A percentile compares a stretch with the other conserved stretches of the same genome.
Evolutionary conservation across 2,329 filamentous ascomycete genomes (phyloP).

Genomic region (Drechmeria coniospora): DNA sequence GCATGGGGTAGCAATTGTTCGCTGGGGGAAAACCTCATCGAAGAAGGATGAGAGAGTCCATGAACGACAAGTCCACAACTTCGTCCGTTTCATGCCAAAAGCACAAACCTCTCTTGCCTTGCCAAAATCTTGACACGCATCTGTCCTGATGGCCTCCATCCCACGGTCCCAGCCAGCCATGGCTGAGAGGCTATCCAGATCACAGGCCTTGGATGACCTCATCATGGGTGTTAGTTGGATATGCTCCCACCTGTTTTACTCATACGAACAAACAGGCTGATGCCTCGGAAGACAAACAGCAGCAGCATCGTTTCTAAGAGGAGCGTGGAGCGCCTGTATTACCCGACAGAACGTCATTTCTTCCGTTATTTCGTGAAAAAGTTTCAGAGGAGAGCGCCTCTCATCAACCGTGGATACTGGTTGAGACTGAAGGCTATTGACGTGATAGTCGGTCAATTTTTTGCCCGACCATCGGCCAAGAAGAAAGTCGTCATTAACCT

Average conservation of each 20-base stretch:
- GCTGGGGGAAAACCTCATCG: too few relatives aligned
- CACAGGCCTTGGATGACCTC: constrained; percentile 28
- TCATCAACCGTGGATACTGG: constrained; percentile 86
- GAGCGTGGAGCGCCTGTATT: constrained; percentile 82
- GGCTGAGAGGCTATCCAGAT: too few relatives aligned
- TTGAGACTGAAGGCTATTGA: constrained; percentile 73
- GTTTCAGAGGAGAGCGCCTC: constrained; percentile 64
- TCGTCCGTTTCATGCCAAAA: too few relatives aligned
- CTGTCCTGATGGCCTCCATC: too few relatives aligned
- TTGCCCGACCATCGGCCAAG: constrained; percentile 34
- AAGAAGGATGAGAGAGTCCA: too few relatives aligned
- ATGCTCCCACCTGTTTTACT: neutral
- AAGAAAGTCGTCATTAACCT: constrained; percentile 71
- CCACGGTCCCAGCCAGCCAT: too few relatives aligned
- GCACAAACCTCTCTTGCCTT: too few relatives aligned
- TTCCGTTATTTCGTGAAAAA: constrained; percentile 80
- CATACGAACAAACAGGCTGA: neutral
- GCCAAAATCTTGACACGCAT: too few relatives aligned
- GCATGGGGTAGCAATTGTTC: too few relatives aligned
- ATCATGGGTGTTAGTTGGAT: constrained; percentile 36
- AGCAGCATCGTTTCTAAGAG: constrained; percentile 87
- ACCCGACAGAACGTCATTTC: constrained; percentile 62
- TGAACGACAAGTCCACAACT: too few relatives aligned
- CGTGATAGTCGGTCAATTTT: constrained; percentile 55
- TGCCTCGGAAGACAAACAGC: constrained; percentile 53